Base-by-base conservation (phyloP, 768 basidiomycete genomes). In the Grammothele lineata region DNA sequence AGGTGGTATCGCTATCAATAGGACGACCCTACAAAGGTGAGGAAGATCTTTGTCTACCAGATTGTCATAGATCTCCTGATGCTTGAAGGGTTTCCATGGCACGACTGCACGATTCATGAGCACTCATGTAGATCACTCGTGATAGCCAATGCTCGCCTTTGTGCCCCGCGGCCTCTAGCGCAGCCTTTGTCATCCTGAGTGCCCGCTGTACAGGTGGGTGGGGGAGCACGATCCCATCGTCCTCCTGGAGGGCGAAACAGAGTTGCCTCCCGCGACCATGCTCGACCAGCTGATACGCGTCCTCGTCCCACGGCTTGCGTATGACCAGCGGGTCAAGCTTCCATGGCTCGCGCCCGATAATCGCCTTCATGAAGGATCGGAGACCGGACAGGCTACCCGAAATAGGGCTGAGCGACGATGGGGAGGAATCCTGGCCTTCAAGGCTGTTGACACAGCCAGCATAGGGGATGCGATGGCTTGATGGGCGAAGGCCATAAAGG, bases 141-240 rank as follows among this genome's bases (percentile, higher is more conserved):
- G 12, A 11, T 9, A 14, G 19, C 25, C n/a, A 9, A 18, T 6
- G 30, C 68, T 30, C 40, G 84, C 87, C 82, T 64, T 73, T 69
- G 62, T 90, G 85, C 4, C 87, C 85, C 12, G 76, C 81, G 5
- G 68, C 70, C 4, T 73, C 44, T 21, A 92, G 63, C 0, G 86
- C 83, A 4, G 67, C 60, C 61, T 80, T 80, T 1, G 74, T 70
- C 34, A 67, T 65, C 55, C 80, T 70, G 35, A 92, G 60, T 1
- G 78, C 87, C 30, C 89, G 68, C 6, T 57, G 59, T 17, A 88
- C 64, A 0, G 89, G 87, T 1, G 87, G 85, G 53, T 81, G 75
- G 0, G 87, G 85, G 21, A 65, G 57, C 11, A 77, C 62, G n/a
- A 72, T 42, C 1, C 76, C 80, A 54, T 89, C 80, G 53, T 87